Evolutionary conservation across 495 filamentous ascomycete genomes (phyloP).

Genomic region (Aeminium ludgeri): DNA sequence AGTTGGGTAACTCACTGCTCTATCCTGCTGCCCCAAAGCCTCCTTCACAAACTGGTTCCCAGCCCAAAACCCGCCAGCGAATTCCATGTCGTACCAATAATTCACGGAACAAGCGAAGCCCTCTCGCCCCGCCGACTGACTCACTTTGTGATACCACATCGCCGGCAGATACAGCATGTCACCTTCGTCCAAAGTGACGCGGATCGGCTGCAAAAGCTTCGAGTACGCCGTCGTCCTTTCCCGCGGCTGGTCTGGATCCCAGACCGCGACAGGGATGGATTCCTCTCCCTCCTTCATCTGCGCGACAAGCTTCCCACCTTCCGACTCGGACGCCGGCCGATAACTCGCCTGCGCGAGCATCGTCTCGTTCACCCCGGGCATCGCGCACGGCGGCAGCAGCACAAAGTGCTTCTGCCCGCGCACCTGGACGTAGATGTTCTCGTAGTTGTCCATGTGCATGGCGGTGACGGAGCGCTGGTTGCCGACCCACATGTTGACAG

Average conservation of each 20-base stretch:
- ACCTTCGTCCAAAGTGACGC: conserved; percentile 46
- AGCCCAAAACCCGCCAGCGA: conserved; percentile 19
- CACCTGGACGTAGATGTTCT: conserved; percentile 65
- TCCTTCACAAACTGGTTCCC: conserved; percentile 10
- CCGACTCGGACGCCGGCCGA: conserved; percentile 10
- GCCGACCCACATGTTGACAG: conserved; percentile 68
- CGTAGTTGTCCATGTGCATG: conserved; percentile 63
- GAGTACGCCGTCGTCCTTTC: conserved; percentile 36
- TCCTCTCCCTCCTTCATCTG: conserved; percentile 21
- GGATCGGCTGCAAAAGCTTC: conserved; percentile 34
- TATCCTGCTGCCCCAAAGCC: not conserved
- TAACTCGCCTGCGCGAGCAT: conserved; percentile 37
- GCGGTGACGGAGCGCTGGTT: conserved; percentile 46
- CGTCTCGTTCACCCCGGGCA: conserved; percentile 45
- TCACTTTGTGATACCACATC: conserved; percentile 55
- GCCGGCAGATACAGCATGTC: conserved; percentile 70
- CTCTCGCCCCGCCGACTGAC: conserved; percentile 43
- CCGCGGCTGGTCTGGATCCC: conserved; percentile 48
- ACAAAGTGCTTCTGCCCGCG: conserved; percentile 52
- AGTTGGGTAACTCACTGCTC: conserved; percentile 1
- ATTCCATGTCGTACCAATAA: conserved; percentile 43
- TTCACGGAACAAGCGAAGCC: conserved; percentile 59
- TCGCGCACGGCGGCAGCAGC: conserved; percentile 47
- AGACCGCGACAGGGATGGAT: conserved; percentile 45
- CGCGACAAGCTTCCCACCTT: conserved; percentile 18